Percentiles rank a stretch among this genome's conserved stretches.
These are phyloP conservation scores for Marchantia paleacea DNA, from an alignment of 225 moss, liverwort and hornwort species.

Conservation along the genomic window DNA sequence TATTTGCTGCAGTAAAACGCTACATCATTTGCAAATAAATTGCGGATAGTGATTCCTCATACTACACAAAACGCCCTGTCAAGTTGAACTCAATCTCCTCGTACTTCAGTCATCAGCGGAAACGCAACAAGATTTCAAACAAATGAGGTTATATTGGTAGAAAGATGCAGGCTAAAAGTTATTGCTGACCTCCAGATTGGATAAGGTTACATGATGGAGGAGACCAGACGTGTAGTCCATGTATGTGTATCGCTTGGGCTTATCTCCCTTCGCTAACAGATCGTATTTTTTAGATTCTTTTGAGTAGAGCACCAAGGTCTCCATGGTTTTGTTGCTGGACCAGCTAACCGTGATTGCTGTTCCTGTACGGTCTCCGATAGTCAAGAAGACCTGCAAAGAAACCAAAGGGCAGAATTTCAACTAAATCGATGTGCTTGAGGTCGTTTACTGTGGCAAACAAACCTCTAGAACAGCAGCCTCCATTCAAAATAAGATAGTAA, in stretches of 20 bases:
- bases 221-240: conserved; percentile 50
- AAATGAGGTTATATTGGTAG: no score
- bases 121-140: background rate
- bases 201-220: conserved; percentile 46
- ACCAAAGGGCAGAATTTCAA: background rate
- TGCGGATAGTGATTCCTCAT: background rate
- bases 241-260: conserved; percentile 40
- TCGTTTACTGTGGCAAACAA: background rate
- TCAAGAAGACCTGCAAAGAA: conserved; percentile 42
- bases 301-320: conserved; percentile 37
- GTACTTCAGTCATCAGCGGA: no score
- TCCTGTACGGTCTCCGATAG: conserved; percentile 42
- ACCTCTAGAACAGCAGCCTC: background rate
- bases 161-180: no score
- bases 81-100: no score
- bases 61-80: background rate
- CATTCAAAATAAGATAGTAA: background rate
- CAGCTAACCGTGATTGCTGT: conserved; percentile 47
- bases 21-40: background rate
- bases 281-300: conserved; percentile 25
- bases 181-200: conserved; percentile 31
- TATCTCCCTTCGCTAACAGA: conserved; percentile 27
- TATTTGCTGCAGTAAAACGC: background rate
- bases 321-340: conserved; percentile 50
- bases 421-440: background rate